Percentiles rank a stretch among this genome's conserved stretches.
Conservation (phyloP, 129 eudicot genomes). For the Dittrichia graveolens region DNA sequence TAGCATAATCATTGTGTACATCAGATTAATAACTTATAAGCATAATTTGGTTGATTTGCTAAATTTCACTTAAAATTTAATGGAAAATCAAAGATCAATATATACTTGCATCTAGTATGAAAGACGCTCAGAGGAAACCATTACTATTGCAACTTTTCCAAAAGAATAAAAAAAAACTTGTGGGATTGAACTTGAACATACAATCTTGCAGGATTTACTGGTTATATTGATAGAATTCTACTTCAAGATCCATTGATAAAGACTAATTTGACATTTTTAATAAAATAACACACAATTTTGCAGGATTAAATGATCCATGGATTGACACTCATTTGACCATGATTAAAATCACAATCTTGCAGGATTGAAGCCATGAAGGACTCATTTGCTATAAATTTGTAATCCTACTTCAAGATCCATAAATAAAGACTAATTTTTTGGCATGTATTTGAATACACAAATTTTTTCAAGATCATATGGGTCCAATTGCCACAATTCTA, state of each 20-base stretch:
- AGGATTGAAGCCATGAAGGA: neutral
- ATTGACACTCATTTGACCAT: conserved; percentile 1
- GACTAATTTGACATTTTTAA: neutral
- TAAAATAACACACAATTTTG: neutral
- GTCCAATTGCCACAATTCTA: neutral
- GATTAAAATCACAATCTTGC: neutral
- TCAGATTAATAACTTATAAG: conserved; percentile 3
- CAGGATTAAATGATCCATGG: conserved; percentile 11
- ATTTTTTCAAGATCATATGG: neutral
- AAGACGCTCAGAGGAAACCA: no score
- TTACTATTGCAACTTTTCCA: no score
- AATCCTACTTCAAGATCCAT: conserved; percentile 6
- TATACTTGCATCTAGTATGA: no score
- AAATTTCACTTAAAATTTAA: neutral
- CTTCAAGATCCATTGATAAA: neutral
- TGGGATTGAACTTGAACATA: neutral
- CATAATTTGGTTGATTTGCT: neutral
- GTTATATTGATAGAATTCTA: neutral
- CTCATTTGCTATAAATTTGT: conserved; percentile 8
- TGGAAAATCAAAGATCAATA: neutral
- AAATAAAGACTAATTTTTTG: conserved; percentile 8
- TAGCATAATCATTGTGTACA: neutral
- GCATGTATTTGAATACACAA: conserved; percentile 1
- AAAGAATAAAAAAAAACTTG: neutral
- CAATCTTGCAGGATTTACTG: neutral